Evolutionary conservation across 768 basidiomycete species (phyloP).

Genomic region (Boletus sp.): DNA sequence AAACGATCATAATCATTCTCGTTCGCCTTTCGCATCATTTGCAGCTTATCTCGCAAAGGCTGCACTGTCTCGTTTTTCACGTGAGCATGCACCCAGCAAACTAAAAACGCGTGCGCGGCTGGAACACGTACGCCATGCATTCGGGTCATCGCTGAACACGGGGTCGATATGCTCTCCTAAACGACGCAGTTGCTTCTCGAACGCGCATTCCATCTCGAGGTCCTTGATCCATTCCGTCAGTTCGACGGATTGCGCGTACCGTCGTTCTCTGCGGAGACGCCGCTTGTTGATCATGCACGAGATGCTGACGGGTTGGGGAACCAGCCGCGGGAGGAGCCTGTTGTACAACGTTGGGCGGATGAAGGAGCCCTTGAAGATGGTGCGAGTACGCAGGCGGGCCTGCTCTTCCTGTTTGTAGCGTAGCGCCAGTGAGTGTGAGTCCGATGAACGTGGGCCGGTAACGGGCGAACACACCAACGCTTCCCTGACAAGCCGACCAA

Average conservation of each 20-base stretch:
- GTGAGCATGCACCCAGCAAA: constrained; percentile 1
- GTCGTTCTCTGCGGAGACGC: constrained; percentile 40
- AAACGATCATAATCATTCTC: constrained; percentile 42
- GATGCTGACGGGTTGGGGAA: constrained; percentile 73
- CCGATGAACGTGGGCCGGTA: background rate
- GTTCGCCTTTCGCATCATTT: constrained; percentile 34
- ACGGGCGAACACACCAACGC: constrained; percentile 44
- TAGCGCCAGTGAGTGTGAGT: background rate
- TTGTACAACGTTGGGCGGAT: constrained; percentile 63
- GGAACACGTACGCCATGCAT: constrained; percentile 22
- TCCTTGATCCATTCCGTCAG: constrained; percentile 35
- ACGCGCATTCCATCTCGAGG: constrained; percentile 35
- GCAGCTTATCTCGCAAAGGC: constrained; percentile 34
- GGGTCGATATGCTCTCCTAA: constrained; percentile 16
- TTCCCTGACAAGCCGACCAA: constrained; percentile 44
- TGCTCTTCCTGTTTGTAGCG: constrained; percentile 50
- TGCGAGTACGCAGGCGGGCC: constrained; percentile 49
- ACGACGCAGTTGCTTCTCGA: constrained; percentile 33
- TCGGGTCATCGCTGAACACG: constrained; percentile 26
- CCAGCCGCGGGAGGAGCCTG: constrained; percentile 72
- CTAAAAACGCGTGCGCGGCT: too few species aligned
- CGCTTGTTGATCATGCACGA: constrained; percentile 63
- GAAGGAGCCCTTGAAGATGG: constrained; percentile 69
- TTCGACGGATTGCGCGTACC: constrained; percentile 36
- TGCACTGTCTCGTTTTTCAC: constrained; percentile 26